A percentile compares a stretch with the other conserved stretches of the same genome.
Conservation (phyloP, 768 basidiomycete species). For the Gloeostereum incarnatum region DNA sequence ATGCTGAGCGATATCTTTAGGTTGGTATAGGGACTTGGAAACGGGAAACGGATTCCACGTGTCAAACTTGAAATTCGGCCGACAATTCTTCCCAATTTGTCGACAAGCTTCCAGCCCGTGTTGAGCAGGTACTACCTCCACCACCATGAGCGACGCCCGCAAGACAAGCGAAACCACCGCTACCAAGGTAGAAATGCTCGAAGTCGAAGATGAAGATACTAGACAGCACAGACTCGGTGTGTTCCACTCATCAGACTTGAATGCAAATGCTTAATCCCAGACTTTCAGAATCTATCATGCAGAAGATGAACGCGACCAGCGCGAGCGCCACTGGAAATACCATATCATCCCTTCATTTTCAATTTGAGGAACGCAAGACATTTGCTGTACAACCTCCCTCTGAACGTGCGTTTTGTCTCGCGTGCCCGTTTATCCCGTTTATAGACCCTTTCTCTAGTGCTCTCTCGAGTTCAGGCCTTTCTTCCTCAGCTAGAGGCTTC, state of each 20-base stretch:
- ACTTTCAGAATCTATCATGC: slow-evolving; percentile 27
- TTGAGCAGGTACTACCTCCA: too few species aligned
- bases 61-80: too few species aligned
- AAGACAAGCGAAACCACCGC: too few species aligned
- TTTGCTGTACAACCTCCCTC: slow-evolving; percentile 31
- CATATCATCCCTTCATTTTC: slow-evolving; percentile 13
- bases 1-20: too few species aligned
- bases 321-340: slow-evolving; percentile 2
- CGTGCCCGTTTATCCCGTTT: slow-evolving; percentile 1
- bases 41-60: too few species aligned
- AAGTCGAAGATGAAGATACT: slow-evolving; percentile 38
- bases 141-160: too few species aligned
- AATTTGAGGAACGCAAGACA: slow-evolving; percentile 25
- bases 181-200: slow-evolving; percentile 28
- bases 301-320: slow-evolving; percentile 22
- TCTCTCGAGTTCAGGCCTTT: slow-evolving; percentile 58
- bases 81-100: too few species aligned
- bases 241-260: slow-evolving; percentile 8
- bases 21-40: too few species aligned
- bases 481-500: slow-evolving; percentile 60
- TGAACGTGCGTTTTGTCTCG: slow-evolving; percentile 30
- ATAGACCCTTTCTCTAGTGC: slow-evolving; percentile 29
- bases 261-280: background rate
- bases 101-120: too few species aligned
- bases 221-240: slow-evolving; percentile 32